Percentiles rank a stretch among this genome's conserved stretches.
Evolutionary conservation across 257 asterid genomes (phyloP).

Genomic region (Rubia yunnanensis): DNA sequence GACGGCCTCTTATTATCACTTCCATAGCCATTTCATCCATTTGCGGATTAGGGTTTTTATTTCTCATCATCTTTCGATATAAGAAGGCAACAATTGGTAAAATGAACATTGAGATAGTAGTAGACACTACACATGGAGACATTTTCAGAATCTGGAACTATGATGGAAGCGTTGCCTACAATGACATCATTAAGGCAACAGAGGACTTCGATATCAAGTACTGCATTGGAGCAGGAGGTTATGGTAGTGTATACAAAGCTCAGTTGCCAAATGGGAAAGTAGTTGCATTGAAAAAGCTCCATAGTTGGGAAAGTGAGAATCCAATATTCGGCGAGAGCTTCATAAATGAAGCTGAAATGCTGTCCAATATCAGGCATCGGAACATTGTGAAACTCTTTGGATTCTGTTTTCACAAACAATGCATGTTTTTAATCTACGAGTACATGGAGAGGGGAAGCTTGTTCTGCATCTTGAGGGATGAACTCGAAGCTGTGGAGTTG

Average conservation of each 20-base stretch:
- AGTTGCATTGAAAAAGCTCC: not conserved
- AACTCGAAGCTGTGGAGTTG: constrained; percentile 1
- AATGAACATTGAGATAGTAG: not conserved
- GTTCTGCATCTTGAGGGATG: constrained; percentile 1
- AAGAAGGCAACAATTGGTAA: no score
- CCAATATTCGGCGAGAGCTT: not conserved
- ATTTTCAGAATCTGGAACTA: constrained; percentile 3
- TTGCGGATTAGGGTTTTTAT: no score
- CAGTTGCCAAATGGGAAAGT: not conserved
- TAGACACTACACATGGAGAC: not conserved
- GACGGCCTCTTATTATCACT: not conserved
- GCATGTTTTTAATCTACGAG: constrained; percentile 5
- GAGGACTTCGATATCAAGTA: constrained; percentile 3
- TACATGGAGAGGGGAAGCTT: constrained; percentile 12
- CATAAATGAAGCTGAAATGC: not conserved
- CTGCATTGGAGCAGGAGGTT: constrained; percentile 10
- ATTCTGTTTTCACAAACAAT: not conserved
- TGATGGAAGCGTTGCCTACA: constrained; percentile 2
- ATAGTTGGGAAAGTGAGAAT: not conserved
- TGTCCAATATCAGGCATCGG: not conserved
- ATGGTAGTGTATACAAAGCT: not conserved
- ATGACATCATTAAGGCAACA: constrained; percentile 4
- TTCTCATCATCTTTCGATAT: not conserved
- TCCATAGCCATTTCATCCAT: not conserved
- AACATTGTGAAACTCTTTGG: constrained; percentile 4